These are phyloP conservation scores for Prunus mira DNA, from an alignment of 306 rosid genomes.

Conservation along the genomic window DNA sequence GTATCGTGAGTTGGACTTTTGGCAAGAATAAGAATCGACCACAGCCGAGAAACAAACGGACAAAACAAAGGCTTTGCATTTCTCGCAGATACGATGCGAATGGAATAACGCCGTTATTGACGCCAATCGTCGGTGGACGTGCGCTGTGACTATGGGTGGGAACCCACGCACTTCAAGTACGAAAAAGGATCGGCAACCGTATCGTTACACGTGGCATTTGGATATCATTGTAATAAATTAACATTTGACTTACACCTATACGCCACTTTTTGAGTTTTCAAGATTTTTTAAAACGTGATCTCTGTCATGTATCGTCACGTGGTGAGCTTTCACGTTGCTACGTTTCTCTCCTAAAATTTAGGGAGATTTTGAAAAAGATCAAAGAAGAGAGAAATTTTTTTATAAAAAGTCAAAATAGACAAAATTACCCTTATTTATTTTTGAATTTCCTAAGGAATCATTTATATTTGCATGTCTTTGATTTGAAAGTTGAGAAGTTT, in stretches of 20 bases:
- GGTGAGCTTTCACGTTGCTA: not conserved
- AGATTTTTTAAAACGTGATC: not conserved
- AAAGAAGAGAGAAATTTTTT: no score
- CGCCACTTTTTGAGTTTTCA: not conserved
- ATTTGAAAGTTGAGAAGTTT: no score
- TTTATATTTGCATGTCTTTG: no score
- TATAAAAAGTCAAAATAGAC: no score
- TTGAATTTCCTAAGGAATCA: no score
- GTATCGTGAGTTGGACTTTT: conserved; percentile 2
- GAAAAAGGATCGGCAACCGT: not conserved
- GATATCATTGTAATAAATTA: not conserved
- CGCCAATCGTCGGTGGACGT: not conserved
- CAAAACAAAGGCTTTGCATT: not conserved
- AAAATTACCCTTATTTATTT: no score
- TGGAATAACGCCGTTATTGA: not conserved
- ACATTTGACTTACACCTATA: not conserved
- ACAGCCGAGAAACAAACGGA: not conserved
- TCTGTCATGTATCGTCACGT: not conserved
- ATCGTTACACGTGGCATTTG: not conserved
- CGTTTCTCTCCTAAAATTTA: not conserved
- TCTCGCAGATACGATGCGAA: not conserved
- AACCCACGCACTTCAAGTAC: not conserved
- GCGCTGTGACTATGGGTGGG: not conserved
- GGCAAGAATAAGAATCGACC: not conserved
- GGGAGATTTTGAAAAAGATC: no score